Conservation (phyloP, 2,329 filamentous ascomycete species). For the Xylariaceae sp. region DNA sequence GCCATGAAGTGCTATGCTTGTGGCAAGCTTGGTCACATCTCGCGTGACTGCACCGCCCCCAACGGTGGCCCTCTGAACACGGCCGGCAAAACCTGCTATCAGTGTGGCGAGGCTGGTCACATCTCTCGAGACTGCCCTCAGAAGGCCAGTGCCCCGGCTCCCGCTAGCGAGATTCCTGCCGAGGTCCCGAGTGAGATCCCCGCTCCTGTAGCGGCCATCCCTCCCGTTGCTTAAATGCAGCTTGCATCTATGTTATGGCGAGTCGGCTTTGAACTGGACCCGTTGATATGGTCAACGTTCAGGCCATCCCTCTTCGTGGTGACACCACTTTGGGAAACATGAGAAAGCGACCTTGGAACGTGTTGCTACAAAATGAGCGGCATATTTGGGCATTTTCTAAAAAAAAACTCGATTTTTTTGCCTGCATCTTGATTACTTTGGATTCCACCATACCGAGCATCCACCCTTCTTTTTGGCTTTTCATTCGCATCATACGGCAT, state of each 20-base stretch:
- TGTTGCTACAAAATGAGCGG: not conserved
- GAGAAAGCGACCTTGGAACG: not conserved
- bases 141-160: slow-evolving; percentile 55
- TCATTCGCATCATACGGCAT: slow-evolving; percentile 16
- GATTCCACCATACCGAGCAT: slow-evolving; percentile 9
- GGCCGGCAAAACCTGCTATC: slow-evolving; percentile 98
- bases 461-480: slow-evolving; percentile 14
- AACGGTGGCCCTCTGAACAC: slow-evolving; percentile 96
- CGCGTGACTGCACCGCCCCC: slow-evolving; percentile 90
- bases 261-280: slow-evolving; percentile 1
- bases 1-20: slow-evolving; percentile 99
- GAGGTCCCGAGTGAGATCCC: slow-evolving; percentile 42
- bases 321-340: not conserved
- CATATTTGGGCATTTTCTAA: slow-evolving; percentile 1
- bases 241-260: slow-evolving; percentile 10
- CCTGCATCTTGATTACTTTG: slow-evolving; percentile 16
- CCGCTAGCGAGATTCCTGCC: slow-evolving; percentile 46
- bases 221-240: slow-evolving; percentile 42
- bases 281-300: slow-evolving; percentile 5
- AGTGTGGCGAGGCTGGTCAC: slow-evolving; percentile 93
- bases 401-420: slow-evolving; percentile 1
- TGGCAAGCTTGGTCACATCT: slow-evolving; percentile 94
- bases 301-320: slow-evolving; percentile 1
- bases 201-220: slow-evolving; percentile 37
- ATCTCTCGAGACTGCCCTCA: slow-evolving; percentile 94